Percentiles rank a stretch among this genome's conserved stretches.
These are phyloP conservation scores for Dillenia turbinata DNA, from an alignment of 164 flowering plant species.

Conservation along the genomic window DNA sequence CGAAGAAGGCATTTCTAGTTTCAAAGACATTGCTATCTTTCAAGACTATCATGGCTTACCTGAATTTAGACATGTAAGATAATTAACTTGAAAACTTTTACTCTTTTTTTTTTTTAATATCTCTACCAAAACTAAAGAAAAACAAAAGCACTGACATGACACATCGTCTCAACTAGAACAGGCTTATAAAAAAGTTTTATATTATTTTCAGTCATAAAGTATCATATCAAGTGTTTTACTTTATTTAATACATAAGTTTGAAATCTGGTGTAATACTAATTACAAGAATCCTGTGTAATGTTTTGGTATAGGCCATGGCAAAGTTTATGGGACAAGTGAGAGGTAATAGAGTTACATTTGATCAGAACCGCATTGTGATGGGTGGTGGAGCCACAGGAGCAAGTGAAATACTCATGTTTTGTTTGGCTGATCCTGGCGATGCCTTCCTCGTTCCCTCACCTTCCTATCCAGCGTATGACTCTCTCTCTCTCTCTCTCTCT, in stretches of 20 bases:
- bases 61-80: slow-evolving; percentile 20
- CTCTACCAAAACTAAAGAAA: no score
- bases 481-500: not conserved
- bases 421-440: slow-evolving; percentile 60
- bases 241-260: no score
- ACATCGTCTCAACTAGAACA: no score
- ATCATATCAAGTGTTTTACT: no score
- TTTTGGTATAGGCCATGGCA: slow-evolving; percentile 38
- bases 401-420: slow-evolving; percentile 37
- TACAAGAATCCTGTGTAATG: no score
- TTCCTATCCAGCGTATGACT: slow-evolving; percentile 53
- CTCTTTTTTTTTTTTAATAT: no score
- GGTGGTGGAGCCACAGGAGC: slow-evolving; percentile 68
- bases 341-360: slow-evolving; percentile 41
- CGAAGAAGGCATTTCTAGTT: slow-evolving; percentile 15
- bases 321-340: slow-evolving; percentile 48
- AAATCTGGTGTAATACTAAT: not conserved
- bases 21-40: slow-evolving; percentile 26
- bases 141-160: no score
- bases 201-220: no score
- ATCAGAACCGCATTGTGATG: slow-evolving; percentile 52
- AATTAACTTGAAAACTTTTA: not conserved
- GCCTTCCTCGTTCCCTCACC: slow-evolving; percentile 61
- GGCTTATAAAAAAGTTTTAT: no score
- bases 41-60: slow-evolving; percentile 38